These are phyloP conservation scores for Backusella macrospora DNA, from an alignment of 192 early-diverging fungal species.

Conservation along the genomic window DNA sequence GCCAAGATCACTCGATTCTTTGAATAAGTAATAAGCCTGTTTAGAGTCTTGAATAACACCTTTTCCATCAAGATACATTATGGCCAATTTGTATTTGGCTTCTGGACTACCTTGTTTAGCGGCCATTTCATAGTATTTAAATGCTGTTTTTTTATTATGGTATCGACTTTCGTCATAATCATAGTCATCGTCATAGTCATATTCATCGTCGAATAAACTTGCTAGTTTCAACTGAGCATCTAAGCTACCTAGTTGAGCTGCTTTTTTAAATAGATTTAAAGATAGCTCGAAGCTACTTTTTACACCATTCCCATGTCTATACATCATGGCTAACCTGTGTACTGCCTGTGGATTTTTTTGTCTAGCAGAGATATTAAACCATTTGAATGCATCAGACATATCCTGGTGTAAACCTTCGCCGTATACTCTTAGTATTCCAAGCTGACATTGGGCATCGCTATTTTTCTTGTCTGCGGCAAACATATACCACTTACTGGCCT, in stretches of 20 bases:
- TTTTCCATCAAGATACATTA: not conserved
- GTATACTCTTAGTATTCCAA: no score
- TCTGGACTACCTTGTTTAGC: not conserved
- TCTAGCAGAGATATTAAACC: no score
- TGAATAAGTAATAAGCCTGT: not conserved
- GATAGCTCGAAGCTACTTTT: no score
- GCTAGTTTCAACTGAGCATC: not conserved
- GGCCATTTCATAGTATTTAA: constrained; percentile 26
- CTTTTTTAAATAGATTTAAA: not conserved
- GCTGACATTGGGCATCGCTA: no score
- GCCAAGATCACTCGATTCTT: not conserved
- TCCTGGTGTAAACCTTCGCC: not conserved
- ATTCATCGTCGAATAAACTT: not conserved
- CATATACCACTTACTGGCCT: no score
- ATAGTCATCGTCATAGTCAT: no score
- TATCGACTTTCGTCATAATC: not conserved
- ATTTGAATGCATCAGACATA: no score
- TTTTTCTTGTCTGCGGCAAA: no score
- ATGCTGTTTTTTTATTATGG: constrained; percentile 20
- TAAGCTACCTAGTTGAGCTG: not conserved
- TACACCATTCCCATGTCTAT: no score
- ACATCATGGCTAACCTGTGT: no score
- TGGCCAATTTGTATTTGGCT: not conserved
- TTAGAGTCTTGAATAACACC: constrained; percentile 23
- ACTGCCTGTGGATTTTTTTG: no score